These are phyloP conservation scores for Candida palmyrensis DNA, from an alignment of 805 yeast genomes.

Conservation along the genomic window DNA sequence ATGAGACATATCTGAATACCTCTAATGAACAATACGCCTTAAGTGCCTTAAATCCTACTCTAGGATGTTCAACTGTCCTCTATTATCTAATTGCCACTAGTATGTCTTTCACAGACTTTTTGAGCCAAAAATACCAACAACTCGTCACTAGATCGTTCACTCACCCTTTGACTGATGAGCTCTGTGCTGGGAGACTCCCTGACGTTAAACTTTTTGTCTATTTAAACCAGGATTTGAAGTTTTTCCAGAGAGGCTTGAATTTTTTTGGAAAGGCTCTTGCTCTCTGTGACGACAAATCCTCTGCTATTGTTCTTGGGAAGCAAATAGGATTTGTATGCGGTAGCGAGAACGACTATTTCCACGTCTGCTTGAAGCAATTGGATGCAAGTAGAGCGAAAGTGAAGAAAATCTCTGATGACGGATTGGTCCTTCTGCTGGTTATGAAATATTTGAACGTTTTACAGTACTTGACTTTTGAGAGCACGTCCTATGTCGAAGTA, in stretches of 20 bases:
- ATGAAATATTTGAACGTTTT: slow-evolving; percentile 31
- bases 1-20: no score
- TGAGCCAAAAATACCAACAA: slow-evolving; percentile 16
- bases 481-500: slow-evolving; percentile 33
- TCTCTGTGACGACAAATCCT: slow-evolving; percentile 31
- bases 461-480: slow-evolving; percentile 19
- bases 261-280: slow-evolving; percentile 42
- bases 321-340: slow-evolving; percentile 47
- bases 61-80: background rate
- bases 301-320: slow-evolving; percentile 39
- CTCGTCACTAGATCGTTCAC: slow-evolving; percentile 25
- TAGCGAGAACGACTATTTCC: slow-evolving; percentile 46
- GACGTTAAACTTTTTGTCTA: slow-evolving; percentile 40
- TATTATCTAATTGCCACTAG: no score
- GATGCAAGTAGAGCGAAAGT: slow-evolving; percentile 18
- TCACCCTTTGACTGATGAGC: slow-evolving; percentile 40
- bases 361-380: slow-evolving; percentile 19
- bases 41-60: no score
- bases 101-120: slow-evolving; percentile 14
- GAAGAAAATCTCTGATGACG: slow-evolving; percentile 10
- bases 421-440: slow-evolving; percentile 28
- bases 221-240: slow-evolving; percentile 44
- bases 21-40: no score
- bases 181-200: slow-evolving; percentile 42
- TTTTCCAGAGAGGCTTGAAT: slow-evolving; percentile 39